A percentile compares a stretch with the other conserved stretches of the same genome.
phyloP scores from a whole-genome alignment of 179 eudicot genomes.

The Drosera spatulata region DNA sequence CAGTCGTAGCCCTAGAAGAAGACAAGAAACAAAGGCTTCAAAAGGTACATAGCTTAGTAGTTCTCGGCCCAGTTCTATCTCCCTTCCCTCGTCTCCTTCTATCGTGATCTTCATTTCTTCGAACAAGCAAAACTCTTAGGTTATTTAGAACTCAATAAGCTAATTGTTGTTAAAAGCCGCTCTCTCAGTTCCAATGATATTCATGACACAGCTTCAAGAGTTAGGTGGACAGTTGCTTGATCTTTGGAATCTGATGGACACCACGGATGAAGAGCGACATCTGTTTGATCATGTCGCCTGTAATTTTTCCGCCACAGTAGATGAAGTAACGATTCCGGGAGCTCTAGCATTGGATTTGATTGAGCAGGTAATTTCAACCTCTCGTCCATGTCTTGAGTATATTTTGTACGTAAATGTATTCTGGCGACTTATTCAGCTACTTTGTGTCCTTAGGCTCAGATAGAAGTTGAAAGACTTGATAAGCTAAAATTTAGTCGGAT shows the following conservation, averaged over 20 bases:
- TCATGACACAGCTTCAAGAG: constrained; percentile 45
- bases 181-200: no score
- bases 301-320: constrained; percentile 52
- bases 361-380: constrained; percentile 32
- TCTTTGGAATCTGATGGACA: constrained; percentile 69
- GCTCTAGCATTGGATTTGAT: constrained; percentile 60
- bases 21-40: constrained; percentile 80
- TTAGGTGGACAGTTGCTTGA: constrained; percentile 48
- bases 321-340: constrained; percentile 47
- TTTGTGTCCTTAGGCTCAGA: constrained; percentile 52
- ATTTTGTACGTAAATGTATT: no score
- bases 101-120: no score
- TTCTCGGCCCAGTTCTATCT: not conserved
- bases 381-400: no score
- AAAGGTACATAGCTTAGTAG: constrained; percentile 35
- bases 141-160: no score
- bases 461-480: constrained; percentile 91
- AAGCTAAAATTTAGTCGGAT: constrained; percentile 79
- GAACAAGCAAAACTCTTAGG: no score
- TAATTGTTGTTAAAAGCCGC: no score
- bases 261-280: constrained; percentile 38
- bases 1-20: constrained; percentile 70
- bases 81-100: no score
- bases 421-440: no score
- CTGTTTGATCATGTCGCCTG: constrained; percentile 55